phyloP scores from a whole-genome alignment of 2,329 filamentous ascomycete genomes.

The Juglanconis juglandina region DNA sequence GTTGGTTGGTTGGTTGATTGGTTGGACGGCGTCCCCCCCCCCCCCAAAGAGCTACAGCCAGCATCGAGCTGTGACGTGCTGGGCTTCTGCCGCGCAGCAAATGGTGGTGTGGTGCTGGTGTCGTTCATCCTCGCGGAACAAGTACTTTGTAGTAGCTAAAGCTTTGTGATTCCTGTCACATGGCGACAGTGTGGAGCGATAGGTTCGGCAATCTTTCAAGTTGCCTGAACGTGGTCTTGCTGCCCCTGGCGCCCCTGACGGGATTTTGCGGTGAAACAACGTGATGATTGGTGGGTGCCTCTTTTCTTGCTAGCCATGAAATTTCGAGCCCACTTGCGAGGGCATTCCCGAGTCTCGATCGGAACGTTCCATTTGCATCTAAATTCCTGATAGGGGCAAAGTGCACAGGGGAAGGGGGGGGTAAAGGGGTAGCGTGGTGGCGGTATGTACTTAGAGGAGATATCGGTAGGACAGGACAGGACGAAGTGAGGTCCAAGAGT shows the following conservation, averaged over 20 bases:
- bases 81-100: background rate
- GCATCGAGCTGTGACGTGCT: background rate
- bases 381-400: slow-evolving; percentile 1
- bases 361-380: background rate
- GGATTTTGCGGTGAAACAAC: slow-evolving; percentile 6
- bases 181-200: too few species aligned
- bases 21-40: background rate
- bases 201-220: too few species aligned
- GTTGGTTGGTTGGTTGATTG: too few species aligned
- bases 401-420: background rate
- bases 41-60: background rate
- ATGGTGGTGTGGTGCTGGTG: background rate
- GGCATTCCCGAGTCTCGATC: background rate
- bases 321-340: slow-evolving; percentile 4
- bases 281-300: background rate
- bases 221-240: background rate
- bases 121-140: too few species aligned
- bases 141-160: too few species aligned
- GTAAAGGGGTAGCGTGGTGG: background rate
- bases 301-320: background rate
- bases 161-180: too few species aligned
- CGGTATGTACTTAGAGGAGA: background rate
- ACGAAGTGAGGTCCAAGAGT: background rate
- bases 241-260: slow-evolving; percentile 7
- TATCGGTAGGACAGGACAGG: background rate